Evolutionary conservation across 2,329 filamentous ascomycete genomes (phyloP), one percentile per base, ranked within the genome.

Genomic region (Balansia obtecta): DNA sequence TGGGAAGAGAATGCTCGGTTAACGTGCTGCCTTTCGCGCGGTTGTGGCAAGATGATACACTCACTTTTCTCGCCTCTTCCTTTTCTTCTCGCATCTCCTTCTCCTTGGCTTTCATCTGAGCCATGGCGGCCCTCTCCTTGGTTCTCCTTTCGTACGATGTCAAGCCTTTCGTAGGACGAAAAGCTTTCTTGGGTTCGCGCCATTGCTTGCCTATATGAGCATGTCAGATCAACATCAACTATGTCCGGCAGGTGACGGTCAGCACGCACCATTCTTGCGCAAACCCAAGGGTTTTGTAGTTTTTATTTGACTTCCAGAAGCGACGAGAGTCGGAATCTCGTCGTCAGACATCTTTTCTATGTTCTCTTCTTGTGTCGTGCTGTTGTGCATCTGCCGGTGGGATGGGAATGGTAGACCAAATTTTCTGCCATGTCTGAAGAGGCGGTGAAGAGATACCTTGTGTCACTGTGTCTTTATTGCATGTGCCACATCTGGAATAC

Each of bases 61-160:
- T 54, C 68, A 93, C 89, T 75, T 91, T 75, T 70, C 88, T 79
- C 67, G 85, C 85, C n/a, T 85, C 80, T 64, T 95, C 89, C 70
- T 95, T 96, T 71, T 96, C 93, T 0, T 89, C 87, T 73, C 91
- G 94, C 81, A 98, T 82, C 68, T 96, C 89, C 69, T 87, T 90
- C 71, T 97, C 93, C 63, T 88, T 89, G 37, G 88, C 87, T 72
- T 96, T 97, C 60, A 86, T 79, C n/a, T 87, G 81, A 12, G 80
- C 77, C 59, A 83, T 76, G 8, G 82, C 77, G 54, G 82, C 79
- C 48, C 88, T 80, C 54, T 83, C 76, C 58, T 84, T 82, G 44
- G 80, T 72, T 49, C 91, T 83, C 68, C 88, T 85, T 58, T 84
- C 82, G 65, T 85, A 97, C 0, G 88, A 82, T 2, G 80, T 86